These are phyloP conservation scores for Leccinellum rugosiceps DNA, from an alignment of 768 basidiomycete genomes.

Conservation along the genomic window DNA sequence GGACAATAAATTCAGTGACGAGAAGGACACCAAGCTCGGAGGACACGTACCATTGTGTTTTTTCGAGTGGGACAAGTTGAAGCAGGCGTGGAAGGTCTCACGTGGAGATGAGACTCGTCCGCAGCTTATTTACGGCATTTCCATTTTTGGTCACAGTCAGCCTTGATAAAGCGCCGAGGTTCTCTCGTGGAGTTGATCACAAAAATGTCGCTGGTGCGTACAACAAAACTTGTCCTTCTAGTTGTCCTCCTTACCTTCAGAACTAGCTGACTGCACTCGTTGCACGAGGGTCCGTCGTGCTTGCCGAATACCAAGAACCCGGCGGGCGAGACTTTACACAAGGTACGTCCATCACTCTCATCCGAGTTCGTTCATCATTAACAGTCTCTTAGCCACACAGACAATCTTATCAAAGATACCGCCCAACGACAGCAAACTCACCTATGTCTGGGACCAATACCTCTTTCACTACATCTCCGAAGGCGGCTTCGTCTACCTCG, in stretches of 20 bases:
- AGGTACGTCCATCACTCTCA: constrained; percentile 45
- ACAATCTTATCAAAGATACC: constrained; percentile 95
- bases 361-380: background rate
- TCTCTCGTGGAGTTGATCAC: too few species aligned
- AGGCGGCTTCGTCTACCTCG: constrained; percentile 81
- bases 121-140: constrained; percentile 10
- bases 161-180: too few species aligned
- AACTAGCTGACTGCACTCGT: constrained; percentile 82
- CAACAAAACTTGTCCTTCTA: background rate
- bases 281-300: constrained; percentile 69
- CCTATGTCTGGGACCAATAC: constrained; percentile 91
- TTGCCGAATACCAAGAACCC: constrained; percentile 78
- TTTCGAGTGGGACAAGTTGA: constrained; percentile 4
- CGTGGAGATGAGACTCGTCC: background rate
- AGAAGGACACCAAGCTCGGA: background rate
- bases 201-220: constrained; percentile 28
- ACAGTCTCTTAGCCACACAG: constrained; percentile 56
- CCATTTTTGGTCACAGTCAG: constrained; percentile 9
- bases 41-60: constrained; percentile 33
- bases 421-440: constrained; percentile 78
- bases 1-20: background rate
- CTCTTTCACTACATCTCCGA: constrained; percentile 94
- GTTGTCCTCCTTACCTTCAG: background rate
- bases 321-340: constrained; percentile 86
- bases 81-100: constrained; percentile 22